Base-by-base conservation (phyloP, 2,329 filamentous ascomycete species). In the Periconia digitata region DNA sequence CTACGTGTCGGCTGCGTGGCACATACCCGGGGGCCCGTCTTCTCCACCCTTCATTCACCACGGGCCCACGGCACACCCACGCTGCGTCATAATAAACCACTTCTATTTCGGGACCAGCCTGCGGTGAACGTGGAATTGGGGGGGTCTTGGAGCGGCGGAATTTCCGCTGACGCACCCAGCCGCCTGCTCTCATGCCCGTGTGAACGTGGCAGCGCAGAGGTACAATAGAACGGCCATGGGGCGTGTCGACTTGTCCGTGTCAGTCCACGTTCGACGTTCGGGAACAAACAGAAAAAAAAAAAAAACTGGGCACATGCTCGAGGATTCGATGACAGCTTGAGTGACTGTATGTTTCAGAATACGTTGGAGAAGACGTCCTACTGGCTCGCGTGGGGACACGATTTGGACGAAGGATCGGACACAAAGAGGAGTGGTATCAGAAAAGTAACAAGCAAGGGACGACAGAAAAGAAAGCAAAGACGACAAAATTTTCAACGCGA, bases 1-100 rank as follows among this genome's bases (percentile, higher is more conserved):
- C 32, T 44, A 44, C 42, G 42, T 44, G 42, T 44, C 34, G 42
- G 32, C 20, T 38, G 29, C 41, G 41, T 44, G 41, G 27, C 41
- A 37, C 16, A 20, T n/a, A 38, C 35, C 27, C 27, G 27, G 27
- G 4, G 27, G 27, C 27, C 27, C 10, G 27, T 38, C 12, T 21
- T 38, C 16, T 17, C 35, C 18, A 21, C 35, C 35, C 16, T 21
- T 21, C 35, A 38, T 32, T 32, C 27, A 32, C n/a, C 27, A 32
- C 27, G 27, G 27, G 27, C 27, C 27, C 8, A 32, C 27, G 27
- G 27, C 27, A 32, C 27, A 32, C 27, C 27, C 20, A 21, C 20
- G 37, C 37, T 40, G 20, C 37, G 37, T 40, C 37, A 40, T 40
- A 22, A 6, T 15, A 21, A 10, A 21, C 3, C 17, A n/a, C 6